Percentiles rank a stretch among this genome's conserved stretches.
These are phyloP conservation scores for Panus rudis DNA, from an alignment of 768 basidiomycete species.

Conservation along the genomic window DNA sequence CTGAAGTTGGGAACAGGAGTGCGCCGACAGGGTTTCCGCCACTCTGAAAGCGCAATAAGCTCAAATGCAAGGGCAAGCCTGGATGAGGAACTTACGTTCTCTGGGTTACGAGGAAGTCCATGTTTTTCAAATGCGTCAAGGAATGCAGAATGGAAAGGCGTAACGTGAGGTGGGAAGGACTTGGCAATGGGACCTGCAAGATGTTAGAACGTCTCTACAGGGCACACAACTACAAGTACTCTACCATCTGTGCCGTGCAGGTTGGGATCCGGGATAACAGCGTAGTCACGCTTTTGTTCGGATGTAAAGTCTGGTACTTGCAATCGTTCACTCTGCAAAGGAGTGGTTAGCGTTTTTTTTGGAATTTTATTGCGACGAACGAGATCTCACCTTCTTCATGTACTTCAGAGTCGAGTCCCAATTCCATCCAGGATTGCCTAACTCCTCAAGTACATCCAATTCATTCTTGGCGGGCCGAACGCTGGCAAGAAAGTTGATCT, in stretches of 20 bases:
- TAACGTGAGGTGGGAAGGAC: slow-evolving; percentile 8
- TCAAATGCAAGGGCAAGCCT: background rate
- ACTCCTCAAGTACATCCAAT: slow-evolving; percentile 12
- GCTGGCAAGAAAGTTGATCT: slow-evolving; percentile 12
- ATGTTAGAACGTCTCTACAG: background rate
- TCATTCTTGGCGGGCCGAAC: slow-evolving; percentile 7
- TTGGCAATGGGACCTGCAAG: slow-evolving; percentile 13
- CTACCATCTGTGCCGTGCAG: slow-evolving; percentile 10
- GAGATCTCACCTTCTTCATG: slow-evolving; percentile 12
- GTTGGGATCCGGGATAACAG: background rate
- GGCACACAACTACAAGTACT: background rate
- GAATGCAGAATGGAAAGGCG: slow-evolving; percentile 7
- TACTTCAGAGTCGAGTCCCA: slow-evolving; percentile 19
- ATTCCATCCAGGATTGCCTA: slow-evolving; percentile 23
- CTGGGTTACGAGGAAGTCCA: slow-evolving; percentile 13
- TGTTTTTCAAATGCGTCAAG: slow-evolving; percentile 9
- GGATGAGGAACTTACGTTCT: slow-evolving; percentile 3
- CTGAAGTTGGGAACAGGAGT: background rate
- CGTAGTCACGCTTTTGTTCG: slow-evolving; percentile 1
- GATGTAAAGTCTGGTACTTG: slow-evolving; percentile 1
- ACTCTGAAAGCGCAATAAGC: slow-evolving; percentile 2
- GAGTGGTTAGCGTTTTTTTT: no score
- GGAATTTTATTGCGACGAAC: no score
- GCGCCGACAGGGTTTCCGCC: slow-evolving; percentile 11
- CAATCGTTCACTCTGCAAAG: slow-evolving; percentile 7